Percentiles rank a stretch among this genome's conserved stretches.
Evolutionary conservation across 2,329 filamentous ascomycete genomes (phyloP).

Genomic region (Penicillium sp.): DNA sequence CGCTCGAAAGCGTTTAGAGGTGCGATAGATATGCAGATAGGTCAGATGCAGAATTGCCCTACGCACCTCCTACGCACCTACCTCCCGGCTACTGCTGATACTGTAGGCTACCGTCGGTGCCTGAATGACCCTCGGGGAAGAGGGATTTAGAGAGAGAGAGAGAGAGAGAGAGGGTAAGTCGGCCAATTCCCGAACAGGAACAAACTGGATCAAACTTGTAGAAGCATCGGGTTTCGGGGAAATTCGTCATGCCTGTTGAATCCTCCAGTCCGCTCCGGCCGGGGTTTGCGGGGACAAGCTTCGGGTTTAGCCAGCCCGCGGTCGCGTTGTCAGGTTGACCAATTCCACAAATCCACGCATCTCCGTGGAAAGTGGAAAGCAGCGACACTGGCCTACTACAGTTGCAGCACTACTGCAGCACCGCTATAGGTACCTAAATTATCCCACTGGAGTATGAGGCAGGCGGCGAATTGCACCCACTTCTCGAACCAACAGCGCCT

Average conservation of each 20-base stretch:
- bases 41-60: not conserved
- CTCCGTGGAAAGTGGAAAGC: not conserved
- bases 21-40: not conserved
- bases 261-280: no score
- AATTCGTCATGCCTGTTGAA: no score
- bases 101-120: not conserved
- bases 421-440: not conserved
- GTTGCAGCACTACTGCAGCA: not conserved
- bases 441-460: not conserved
- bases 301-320: not conserved
- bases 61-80: not conserved
- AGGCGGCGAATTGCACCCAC: not conserved
- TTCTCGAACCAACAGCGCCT: slow-evolving; percentile 22
- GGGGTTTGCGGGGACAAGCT: not conserved
- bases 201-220: not conserved
- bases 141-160: no score
- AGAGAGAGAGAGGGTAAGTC: not conserved
- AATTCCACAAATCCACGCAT: not conserved
- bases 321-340: not conserved
- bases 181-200: not conserved
- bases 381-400: not conserved
- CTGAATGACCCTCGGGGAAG: no score
- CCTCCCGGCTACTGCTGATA: not conserved
- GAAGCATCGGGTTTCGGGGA: not conserved
- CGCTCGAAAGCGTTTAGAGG: not conserved